These are phyloP conservation scores for Kwoniella dejecticola DNA, from an alignment of 768 basidiomycete species.

Conservation along the genomic window DNA sequence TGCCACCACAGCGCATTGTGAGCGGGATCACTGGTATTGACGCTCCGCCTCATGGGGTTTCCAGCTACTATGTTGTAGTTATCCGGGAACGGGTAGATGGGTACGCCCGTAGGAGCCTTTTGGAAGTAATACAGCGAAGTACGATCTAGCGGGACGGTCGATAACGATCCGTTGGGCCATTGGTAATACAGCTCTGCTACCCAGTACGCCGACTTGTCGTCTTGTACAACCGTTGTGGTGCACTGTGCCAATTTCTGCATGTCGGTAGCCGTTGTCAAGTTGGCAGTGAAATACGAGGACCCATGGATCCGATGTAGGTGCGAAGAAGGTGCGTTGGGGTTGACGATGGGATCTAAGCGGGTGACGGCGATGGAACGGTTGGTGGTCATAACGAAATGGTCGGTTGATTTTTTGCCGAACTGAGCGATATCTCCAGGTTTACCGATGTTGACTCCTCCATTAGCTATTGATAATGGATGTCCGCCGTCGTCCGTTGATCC, in stretches of 20 bases:
- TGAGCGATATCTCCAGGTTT: slow-evolving; percentile 23
- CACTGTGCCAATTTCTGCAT: slow-evolving; percentile 28
- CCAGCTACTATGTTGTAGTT: slow-evolving; percentile 36
- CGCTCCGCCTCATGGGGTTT: slow-evolving; percentile 23
- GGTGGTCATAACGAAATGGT: slow-evolving; percentile 34
- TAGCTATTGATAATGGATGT: slow-evolving; percentile 18
- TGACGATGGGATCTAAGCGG: slow-evolving; percentile 35
- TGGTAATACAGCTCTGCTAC: slow-evolving; percentile 28
- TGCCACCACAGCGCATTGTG: slow-evolving; percentile 21
- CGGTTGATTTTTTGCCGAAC: slow-evolving; percentile 31
- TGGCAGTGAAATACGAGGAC: slow-evolving; percentile 27
- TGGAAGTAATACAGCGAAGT: slow-evolving; percentile 35
- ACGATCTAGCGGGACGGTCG: slow-evolving; percentile 8
- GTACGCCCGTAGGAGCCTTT: slow-evolving; percentile 28
- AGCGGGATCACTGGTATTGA: slow-evolving; percentile 16
- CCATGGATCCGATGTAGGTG: slow-evolving; percentile 34
- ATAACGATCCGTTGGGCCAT: slow-evolving; percentile 23
- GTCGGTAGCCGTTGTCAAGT: slow-evolving; percentile 25
- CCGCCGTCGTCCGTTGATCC: slow-evolving; percentile 11
- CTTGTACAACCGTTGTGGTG: slow-evolving; percentile 26
- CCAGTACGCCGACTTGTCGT: slow-evolving; percentile 37
- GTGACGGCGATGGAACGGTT: slow-evolving; percentile 30
- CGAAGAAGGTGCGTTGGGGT: slow-evolving; percentile 21
- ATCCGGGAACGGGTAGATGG: slow-evolving; percentile 35
- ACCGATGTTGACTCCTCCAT: slow-evolving; percentile 29